Percentiles rank a stretch among this genome's conserved stretches.
These are phyloP conservation scores for Helianthus tuberosus DNA, from an alignment of 129 eudicot species.

Conservation along the genomic window DNA sequence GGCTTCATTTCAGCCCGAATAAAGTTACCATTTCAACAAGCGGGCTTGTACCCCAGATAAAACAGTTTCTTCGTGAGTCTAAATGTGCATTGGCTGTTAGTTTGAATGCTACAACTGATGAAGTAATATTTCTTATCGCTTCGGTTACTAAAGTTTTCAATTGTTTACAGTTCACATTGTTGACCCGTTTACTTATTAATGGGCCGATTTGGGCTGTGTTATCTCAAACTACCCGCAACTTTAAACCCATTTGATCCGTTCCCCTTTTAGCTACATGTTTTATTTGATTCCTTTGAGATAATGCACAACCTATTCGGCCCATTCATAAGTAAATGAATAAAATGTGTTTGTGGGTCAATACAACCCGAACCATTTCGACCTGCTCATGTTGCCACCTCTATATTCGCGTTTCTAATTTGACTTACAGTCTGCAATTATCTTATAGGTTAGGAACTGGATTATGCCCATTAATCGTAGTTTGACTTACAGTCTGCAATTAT, in stretches of 20 bases:
- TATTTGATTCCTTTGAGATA: not conserved
- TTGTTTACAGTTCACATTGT: conserved; percentile 5
- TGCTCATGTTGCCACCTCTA: not conserved
- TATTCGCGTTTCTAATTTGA: not conserved
- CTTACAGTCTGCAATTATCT: conserved; percentile 9
- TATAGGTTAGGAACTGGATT: conserved; percentile 94
- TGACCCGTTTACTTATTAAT: conserved; percentile 3
- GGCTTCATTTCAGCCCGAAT: conserved; percentile 94
- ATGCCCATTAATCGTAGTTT: conserved; percentile 93
- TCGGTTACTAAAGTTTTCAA: not conserved
- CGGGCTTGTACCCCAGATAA: conserved; percentile 95
- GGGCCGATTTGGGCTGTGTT: not conserved
- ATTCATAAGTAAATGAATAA: not conserved
- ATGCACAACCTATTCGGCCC: not conserved
- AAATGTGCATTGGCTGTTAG: conserved; percentile 90
- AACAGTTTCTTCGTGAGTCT: conserved; percentile 81
- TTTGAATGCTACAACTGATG: conserved; percentile 92
- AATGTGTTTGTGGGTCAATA: not conserved
- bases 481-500: conserved; percentile 7
- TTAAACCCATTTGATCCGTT: not conserved
- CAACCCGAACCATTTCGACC: not conserved
- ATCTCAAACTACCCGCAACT: conserved; percentile 1
- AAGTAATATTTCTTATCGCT: conserved; percentile 44
- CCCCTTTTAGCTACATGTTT: not conserved
- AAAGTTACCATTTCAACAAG: conserved; percentile 90